A percentile compares a stretch with the other conserved stretches of the same genome.
Conservation (phyloP, 163 green algal genomes). For the Coccomyxa subellipsoidea region DNA sequence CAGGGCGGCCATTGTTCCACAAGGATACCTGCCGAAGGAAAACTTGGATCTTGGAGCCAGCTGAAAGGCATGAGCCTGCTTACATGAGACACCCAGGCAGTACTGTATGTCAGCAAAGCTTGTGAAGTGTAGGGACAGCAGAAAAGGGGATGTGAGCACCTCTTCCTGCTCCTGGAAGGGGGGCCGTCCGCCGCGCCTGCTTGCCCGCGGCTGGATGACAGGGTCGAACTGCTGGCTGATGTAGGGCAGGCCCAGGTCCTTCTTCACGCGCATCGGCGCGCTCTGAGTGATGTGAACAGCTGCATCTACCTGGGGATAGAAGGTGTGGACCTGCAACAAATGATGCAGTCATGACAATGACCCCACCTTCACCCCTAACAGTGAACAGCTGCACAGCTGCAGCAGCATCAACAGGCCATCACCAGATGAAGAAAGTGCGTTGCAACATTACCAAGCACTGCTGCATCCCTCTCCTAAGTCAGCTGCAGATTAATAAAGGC, state of each 20-base stretch:
- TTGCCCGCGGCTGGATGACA: not conserved
- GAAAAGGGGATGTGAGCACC: too few relatives aligned
- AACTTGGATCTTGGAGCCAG: too few relatives aligned
- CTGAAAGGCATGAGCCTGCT: too few relatives aligned
- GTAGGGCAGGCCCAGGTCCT: not conserved
- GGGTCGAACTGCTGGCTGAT: not conserved
- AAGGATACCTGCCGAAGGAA: too few relatives aligned
- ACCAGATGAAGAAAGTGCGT: too few relatives aligned
- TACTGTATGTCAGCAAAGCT: not conserved
- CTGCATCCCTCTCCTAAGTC: not conserved
- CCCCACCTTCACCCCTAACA: too few relatives aligned
- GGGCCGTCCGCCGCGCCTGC: not conserved
- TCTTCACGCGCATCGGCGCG: not conserved
- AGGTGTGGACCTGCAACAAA: not conserved
- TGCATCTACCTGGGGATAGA: not conserved
- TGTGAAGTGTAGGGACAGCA: not conserved
- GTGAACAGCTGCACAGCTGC: too few relatives aligned
- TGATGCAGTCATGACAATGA: not conserved
- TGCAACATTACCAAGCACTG: not conserved
- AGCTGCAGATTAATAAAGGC: too few relatives aligned
- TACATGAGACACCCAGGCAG: not conserved
- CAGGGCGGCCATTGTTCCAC: too few relatives aligned
- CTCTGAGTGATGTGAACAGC: constrained; percentile 4
- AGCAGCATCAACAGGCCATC: too few relatives aligned
- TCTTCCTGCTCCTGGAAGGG: not conserved